phyloP scores from a whole-genome alignment of 192 early-diverging fungal species.

The Jimgerdemannia flammicorona region DNA sequence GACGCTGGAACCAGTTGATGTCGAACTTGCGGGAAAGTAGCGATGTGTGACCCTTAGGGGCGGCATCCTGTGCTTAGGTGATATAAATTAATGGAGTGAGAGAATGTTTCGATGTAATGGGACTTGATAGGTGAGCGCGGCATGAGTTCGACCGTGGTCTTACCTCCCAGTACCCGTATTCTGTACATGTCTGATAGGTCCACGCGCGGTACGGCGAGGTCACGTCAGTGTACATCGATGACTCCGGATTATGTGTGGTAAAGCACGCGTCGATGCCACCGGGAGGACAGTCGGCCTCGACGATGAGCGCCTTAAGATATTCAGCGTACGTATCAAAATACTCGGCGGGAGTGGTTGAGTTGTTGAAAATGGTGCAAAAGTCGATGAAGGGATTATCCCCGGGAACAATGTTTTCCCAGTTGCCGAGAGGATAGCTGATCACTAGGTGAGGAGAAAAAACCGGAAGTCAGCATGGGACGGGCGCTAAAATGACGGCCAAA shows the following conservation, averaged over 20 bases:
- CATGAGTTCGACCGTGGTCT: too few relatives aligned
- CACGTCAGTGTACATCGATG: constrained; percentile 3
- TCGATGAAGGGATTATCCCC: too few relatives aligned
- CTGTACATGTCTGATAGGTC: constrained; percentile 20
- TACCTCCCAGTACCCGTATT: constrained; percentile 1
- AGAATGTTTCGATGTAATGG: not conserved
- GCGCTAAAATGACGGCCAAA: not conserved
- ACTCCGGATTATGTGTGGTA: constrained; percentile 16
- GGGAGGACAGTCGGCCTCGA: not conserved
- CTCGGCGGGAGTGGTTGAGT: too few relatives aligned
- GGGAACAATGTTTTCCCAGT: too few relatives aligned
- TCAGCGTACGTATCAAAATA: too few relatives aligned
- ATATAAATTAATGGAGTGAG: not conserved
- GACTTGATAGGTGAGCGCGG: not conserved
- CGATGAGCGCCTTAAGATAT: too few relatives aligned
- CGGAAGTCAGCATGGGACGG: not conserved
- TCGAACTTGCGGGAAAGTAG: constrained; percentile 18
- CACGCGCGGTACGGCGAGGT: constrained; percentile 11
- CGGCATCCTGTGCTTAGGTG: not conserved
- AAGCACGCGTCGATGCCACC: constrained; percentile 14
- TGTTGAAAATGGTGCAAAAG: too few relatives aligned
- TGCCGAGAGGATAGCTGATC: too few relatives aligned
- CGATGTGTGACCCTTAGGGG: constrained; percentile 16
- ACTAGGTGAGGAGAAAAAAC: constrained; percentile 3
- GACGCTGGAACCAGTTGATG: constrained; percentile 15